These are phyloP conservation scores for Dactylis glomerata DNA, from an alignment of 176 grass and related monocot genomes.

Conservation along the genomic window DNA sequence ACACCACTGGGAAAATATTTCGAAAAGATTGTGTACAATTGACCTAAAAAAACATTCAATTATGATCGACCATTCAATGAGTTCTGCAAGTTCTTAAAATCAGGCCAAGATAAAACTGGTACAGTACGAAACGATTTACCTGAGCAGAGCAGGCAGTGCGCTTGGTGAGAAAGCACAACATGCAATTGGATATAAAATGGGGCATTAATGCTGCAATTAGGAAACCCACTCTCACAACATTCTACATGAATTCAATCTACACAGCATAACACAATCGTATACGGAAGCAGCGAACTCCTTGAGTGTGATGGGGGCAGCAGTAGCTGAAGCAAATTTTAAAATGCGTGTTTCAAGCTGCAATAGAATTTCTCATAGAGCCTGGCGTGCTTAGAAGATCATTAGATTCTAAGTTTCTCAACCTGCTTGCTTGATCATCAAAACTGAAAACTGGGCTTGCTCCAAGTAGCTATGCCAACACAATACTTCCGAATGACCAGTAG, in stretches of 20 bases:
- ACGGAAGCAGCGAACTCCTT: not conserved
- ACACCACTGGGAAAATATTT: not conserved
- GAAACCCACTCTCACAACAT: not conserved
- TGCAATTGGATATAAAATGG: not conserved
- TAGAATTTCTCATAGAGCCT: not conserved
- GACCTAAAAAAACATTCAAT: not conserved
- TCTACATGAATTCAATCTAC: not conserved
- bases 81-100: not conserved
- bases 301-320: not conserved
- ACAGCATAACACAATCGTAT: not conserved
- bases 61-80: not conserved
- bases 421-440: not conserved
- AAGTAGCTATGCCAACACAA: not conserved
- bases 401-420: not conserved
- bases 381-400: not conserved
- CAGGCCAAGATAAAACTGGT: not conserved
- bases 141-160: not conserved
- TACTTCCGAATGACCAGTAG: not conserved
- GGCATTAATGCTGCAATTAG: not conserved
- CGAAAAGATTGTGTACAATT: not conserved
- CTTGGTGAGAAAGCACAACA: not conserved
- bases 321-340: not conserved
- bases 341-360: not conserved
- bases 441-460: not conserved
- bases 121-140: not conserved